Conservation (phyloP, 1,284 basidiomycete species). For the Prillingera fragicola region DNA sequence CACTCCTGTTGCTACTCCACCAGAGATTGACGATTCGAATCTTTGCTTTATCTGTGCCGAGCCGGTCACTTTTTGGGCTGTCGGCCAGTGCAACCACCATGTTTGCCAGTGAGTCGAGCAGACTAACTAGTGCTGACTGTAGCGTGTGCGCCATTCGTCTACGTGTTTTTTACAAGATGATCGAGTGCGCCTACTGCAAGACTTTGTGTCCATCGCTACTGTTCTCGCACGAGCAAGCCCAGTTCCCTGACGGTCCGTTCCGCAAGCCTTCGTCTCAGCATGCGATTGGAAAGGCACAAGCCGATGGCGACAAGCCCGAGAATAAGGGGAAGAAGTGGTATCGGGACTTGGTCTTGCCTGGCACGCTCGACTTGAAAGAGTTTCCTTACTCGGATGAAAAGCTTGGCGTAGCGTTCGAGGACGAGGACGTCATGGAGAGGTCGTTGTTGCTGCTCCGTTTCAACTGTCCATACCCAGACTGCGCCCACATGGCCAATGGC, state of each 20-base stretch:
- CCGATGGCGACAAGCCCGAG: conserved; percentile 34
- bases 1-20: conserved; percentile 2
- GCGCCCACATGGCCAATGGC: conserved; percentile 74
- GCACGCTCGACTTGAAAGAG: conserved; percentile 35
- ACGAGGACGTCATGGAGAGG: conserved; percentile 87
- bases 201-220: conserved; percentile 72
- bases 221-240: conserved; percentile 66
- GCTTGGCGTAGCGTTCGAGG: conserved; percentile 80
- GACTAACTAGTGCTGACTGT: conserved; percentile 54
- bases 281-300: conserved; percentile 34
- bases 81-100: conserved; percentile 82
- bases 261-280: conserved; percentile 51
- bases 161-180: conserved; percentile 86
- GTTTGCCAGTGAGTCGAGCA: conserved; percentile 44
- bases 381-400: conserved; percentile 66
- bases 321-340: conserved; percentile 40
- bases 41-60: conserved; percentile 96
- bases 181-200: conserved; percentile 96
- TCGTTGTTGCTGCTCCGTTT: conserved; percentile 82
- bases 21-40: conserved; percentile 48
- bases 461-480: conserved; percentile 76
- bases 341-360: conserved; percentile 35
- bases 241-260: conserved; percentile 58
- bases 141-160: conserved; percentile 82
- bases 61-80: conserved; percentile 79